These are phyloP conservation scores for Hansenula anomala DNA, from an alignment of 1,139 yeast genomes.

Conservation along the genomic window DNA sequence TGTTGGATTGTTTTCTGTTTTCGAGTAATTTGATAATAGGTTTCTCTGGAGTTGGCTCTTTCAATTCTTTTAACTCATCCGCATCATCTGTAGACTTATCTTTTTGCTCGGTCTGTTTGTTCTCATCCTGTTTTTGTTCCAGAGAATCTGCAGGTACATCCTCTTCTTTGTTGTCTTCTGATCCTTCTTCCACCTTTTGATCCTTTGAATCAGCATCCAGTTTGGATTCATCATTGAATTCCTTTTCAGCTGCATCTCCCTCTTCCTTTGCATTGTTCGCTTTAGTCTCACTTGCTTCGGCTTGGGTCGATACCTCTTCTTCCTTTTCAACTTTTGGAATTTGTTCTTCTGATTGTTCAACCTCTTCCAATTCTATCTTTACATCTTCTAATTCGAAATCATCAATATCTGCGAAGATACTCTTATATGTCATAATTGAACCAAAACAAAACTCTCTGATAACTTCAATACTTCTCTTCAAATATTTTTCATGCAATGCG, in stretches of 20 bases:
- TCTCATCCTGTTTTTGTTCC: conserved; percentile 8
- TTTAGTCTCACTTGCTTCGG: not conserved
- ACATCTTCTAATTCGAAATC: conserved; percentile 21
- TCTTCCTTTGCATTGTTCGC: no score
- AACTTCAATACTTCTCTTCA: conserved; percentile 77
- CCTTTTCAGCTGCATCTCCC: conserved; percentile 2
- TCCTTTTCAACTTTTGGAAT: conserved; percentile 4
- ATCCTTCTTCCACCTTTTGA: not conserved
- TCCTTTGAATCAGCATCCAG: not conserved
- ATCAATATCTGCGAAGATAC: conserved; percentile 47
- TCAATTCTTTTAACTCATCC: no score
- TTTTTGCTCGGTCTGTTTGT: conserved; percentile 16
- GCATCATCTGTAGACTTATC: conserved; percentile 19
- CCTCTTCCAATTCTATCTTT: conserved; percentile 6
- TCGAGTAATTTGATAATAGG: conserved; percentile 16
- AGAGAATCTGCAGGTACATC: not conserved
- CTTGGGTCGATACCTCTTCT: conserved; percentile 2
- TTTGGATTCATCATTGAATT: not conserved
- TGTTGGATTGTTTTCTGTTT: conserved; percentile 12
- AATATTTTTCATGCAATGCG: conserved; percentile 49
- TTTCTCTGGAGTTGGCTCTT: conserved; percentile 18
- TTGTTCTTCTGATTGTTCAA: no score
- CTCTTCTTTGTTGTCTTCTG: conserved; percentile 1
- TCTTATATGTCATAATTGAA: conserved; percentile 60
- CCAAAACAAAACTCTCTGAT: conserved; percentile 79